Conservation (phyloP, 2,329 filamentous ascomycete genomes). For the Chaetomium sp. region DNA sequence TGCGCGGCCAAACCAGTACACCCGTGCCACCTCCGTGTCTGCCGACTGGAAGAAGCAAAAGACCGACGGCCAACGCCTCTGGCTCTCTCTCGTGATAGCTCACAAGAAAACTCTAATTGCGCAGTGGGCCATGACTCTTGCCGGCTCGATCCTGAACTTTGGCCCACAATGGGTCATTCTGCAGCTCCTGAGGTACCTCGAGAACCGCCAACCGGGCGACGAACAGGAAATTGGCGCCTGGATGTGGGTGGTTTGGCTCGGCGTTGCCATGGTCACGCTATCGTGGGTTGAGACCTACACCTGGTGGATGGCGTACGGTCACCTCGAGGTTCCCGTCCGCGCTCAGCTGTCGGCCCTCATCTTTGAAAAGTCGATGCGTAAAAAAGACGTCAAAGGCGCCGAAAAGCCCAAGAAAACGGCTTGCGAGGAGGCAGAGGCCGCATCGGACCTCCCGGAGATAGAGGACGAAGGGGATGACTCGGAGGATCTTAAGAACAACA, state of each 20-base stretch:
- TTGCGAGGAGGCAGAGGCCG: slow-evolving; percentile 34
- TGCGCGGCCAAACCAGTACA: slow-evolving; percentile 59
- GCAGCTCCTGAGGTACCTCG: slow-evolving; percentile 65
- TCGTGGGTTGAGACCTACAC: slow-evolving; percentile 66
- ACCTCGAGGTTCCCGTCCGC: slow-evolving; percentile 66
- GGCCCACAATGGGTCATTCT: slow-evolving; percentile 71
- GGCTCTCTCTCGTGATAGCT: slow-evolving; percentile 60
- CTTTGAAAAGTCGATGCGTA: slow-evolving; percentile 74
- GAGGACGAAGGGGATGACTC: slow-evolving; percentile 53
- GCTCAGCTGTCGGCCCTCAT: slow-evolving; percentile 71
- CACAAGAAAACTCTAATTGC: slow-evolving; percentile 58
- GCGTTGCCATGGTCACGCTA: slow-evolving; percentile 59
- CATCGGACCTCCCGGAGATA: slow-evolving; percentile 39
- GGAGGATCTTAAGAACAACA: slow-evolving; percentile 53
- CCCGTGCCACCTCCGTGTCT: slow-evolving; percentile 54
- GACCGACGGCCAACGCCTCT: slow-evolving; percentile 55
- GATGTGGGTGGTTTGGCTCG: slow-evolving; percentile 69
- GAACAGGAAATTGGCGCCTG: slow-evolving; percentile 58
- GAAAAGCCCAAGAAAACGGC: slow-evolving; percentile 49
- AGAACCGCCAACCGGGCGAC: slow-evolving; percentile 52
- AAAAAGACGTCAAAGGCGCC: slow-evolving; percentile 73
- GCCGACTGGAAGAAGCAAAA: slow-evolving; percentile 52
- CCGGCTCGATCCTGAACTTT: slow-evolving; percentile 62
- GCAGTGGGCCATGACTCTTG: slow-evolving; percentile 61
- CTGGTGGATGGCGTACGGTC: slow-evolving; percentile 66